A percentile compares a stretch with the other conserved stretches of the same genome.
Evolutionary conservation across 805 yeast genomes (phyloP).

Genomic region (Wickerhamomyces canadensis): DNA sequence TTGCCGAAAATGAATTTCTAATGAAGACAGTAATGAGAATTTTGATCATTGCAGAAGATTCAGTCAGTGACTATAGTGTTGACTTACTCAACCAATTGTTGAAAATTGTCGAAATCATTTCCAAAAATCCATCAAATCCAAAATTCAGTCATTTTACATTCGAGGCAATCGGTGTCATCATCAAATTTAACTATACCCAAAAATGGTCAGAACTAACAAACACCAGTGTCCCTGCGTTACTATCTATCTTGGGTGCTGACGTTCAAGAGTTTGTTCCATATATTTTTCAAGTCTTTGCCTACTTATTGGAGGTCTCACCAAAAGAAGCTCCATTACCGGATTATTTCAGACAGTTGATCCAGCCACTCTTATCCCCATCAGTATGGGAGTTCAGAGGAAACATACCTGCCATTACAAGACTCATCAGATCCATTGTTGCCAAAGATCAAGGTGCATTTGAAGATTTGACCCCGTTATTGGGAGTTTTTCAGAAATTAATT

Average conservation of each 20-base stretch:
- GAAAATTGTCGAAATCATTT: conserved; percentile 60
- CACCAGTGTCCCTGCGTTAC: conserved; percentile 58
- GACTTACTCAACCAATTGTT: conserved; percentile 59
- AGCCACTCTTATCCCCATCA: conserved; percentile 82
- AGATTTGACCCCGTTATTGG: conserved; percentile 75
- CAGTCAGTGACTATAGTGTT: conserved; percentile 40
- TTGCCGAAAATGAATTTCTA: conserved; percentile 92
- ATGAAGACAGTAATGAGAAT: conserved; percentile 88
- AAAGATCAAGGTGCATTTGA: conserved; percentile 29
- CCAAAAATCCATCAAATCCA: conserved; percentile 94
- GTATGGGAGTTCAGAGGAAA: conserved; percentile 94
- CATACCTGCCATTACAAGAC: conserved; percentile 85
- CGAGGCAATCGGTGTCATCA: conserved; percentile 76
- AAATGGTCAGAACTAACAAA: conserved; percentile 31
- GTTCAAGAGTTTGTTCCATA: conserved; percentile 94
- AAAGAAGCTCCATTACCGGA: conserved; percentile 47
- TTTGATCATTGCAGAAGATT: conserved; percentile 63
- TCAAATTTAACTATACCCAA: conserved; percentile 42
- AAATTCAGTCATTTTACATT: conserved; percentile 85
- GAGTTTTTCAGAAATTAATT: conserved; percentile 92
- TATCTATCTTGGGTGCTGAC: conserved; percentile 69
- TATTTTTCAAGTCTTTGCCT: conserved; percentile 85
- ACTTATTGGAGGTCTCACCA: conserved; percentile 59
- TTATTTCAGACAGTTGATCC: conserved; percentile 58
- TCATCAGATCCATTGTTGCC: conserved; percentile 61